Percentiles rank a stretch among this genome's conserved stretches.
phyloP scores from a whole-genome alignment of 306 rosid species.

The Ormosia semicastrata region DNA sequence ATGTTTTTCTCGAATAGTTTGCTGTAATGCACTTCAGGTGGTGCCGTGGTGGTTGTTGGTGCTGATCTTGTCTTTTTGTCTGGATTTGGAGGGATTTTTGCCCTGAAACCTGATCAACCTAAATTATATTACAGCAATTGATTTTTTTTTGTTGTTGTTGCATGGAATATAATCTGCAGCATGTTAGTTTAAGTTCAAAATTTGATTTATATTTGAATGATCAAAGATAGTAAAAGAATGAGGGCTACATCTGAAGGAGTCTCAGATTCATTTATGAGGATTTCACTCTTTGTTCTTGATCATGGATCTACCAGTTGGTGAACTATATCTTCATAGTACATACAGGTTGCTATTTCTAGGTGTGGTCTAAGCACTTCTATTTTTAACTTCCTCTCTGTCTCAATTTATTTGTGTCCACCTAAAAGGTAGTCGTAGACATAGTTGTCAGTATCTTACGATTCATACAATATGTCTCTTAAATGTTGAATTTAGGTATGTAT shows the following conservation, averaged over 20 bases:
- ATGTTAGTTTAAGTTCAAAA: background rate
- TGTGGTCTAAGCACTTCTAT: background rate
- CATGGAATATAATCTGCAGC: background rate
- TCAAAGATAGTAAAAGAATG: background rate
- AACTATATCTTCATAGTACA: background rate
- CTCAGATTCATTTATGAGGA: background rate
- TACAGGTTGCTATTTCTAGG: background rate
- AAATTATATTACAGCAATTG: background rate
- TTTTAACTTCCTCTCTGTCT: background rate
- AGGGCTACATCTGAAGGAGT: background rate
- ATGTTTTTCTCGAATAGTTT: background rate
- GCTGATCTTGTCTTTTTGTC: background rate
- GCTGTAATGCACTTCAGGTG: background rate
- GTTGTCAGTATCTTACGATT: background rate
- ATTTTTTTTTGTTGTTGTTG: background rate
- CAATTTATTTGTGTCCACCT: background rate
- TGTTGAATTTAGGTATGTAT: background rate
- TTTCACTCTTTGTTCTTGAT: background rate
- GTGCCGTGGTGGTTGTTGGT: background rate
- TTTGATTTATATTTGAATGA: background rate
- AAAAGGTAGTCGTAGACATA: background rate
- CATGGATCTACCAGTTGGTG: background rate
- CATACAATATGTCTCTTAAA: background rate
- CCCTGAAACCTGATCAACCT: background rate
- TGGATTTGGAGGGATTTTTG: background rate